These are phyloP conservation scores for Vigna nakashimae DNA, from an alignment of 306 rosid species.

Conservation along the genomic window DNA sequence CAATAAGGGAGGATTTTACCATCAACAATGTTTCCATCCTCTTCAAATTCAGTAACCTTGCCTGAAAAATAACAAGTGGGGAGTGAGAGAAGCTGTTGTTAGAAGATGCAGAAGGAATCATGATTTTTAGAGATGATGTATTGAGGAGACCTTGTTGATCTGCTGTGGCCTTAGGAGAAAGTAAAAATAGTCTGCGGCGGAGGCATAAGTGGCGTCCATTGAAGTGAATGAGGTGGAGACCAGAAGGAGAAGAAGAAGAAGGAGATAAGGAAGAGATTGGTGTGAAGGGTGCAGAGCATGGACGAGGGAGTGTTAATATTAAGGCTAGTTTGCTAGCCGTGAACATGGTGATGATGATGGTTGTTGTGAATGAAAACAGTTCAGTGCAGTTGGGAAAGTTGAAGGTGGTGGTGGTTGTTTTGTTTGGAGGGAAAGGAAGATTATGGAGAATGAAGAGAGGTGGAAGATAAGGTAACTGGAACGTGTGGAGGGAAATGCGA, in stretches of 20 bases:
- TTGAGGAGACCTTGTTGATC: slow-evolving; percentile 72
- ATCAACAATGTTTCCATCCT: slow-evolving; percentile 57
- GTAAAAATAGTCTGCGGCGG: slow-evolving; percentile 57
- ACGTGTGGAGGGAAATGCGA: slow-evolving; percentile 80
- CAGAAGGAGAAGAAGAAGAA: slow-evolving; percentile 41
- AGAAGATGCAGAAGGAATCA: slow-evolving; percentile 15
- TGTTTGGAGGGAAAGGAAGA: slow-evolving; percentile 57
- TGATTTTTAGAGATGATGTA: not conserved
- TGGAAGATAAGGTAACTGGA: slow-evolving; percentile 71
- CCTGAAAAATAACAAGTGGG: slow-evolving; percentile 50
- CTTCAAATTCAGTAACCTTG: slow-evolving; percentile 66
- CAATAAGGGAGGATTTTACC: slow-evolving; percentile 82
- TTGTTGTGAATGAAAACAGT: not conserved
- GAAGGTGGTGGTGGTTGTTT: not conserved
- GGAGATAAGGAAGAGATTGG: slow-evolving; percentile 52
- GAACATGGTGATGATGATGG: slow-evolving; percentile 9
- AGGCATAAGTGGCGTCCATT: slow-evolving; percentile 56
- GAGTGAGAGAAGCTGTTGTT: not conserved
- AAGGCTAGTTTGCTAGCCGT: slow-evolving; percentile 76
- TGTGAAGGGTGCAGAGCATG: slow-evolving; percentile 54
- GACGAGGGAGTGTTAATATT: slow-evolving; percentile 56
- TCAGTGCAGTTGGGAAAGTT: slow-evolving; percentile 1
- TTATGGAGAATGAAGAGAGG: slow-evolving; percentile 21
- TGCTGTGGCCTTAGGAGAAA: slow-evolving; percentile 72
- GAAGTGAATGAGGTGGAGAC: slow-evolving; percentile 59